Evolutionary conservation across 129 eudicot genomes (phyloP).

Genomic region (Helianthus tuberosus): DNA sequence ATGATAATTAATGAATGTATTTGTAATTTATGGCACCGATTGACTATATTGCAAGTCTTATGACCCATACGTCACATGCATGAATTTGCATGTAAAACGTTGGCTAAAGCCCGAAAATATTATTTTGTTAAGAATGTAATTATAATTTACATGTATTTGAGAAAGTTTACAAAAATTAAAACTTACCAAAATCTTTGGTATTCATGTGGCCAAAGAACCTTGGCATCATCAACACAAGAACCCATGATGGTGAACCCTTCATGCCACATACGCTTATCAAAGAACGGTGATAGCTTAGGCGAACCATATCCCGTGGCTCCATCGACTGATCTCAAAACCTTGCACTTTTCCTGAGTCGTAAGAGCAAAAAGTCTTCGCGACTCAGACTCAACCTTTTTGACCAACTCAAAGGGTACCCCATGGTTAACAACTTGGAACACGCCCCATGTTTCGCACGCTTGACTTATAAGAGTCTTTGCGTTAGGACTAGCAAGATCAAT

Average conservation of each 20-base stretch:
- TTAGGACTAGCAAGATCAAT: constrained; percentile 51
- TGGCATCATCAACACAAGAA: constrained; percentile 64
- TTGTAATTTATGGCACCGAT: neutral
- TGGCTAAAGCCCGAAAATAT: constrained; percentile 9
- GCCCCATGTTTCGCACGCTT: constrained; percentile 67
- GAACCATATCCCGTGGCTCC: constrained; percentile 74
- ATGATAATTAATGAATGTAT: neutral
- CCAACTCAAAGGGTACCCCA: constrained; percentile 41
- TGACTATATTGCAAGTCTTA: neutral
- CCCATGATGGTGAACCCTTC: constrained; percentile 85
- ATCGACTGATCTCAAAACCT: constrained; percentile 50
- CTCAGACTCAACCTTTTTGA: constrained; percentile 50
- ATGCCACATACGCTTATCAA: constrained; percentile 70
- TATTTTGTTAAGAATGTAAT: constrained; percentile 42
- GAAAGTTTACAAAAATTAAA: neutral
- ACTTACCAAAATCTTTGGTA: constrained; percentile 24
- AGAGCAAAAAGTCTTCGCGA: constrained; percentile 50
- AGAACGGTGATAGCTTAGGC: constrained; percentile 51
- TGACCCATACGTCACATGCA: constrained; percentile 16
- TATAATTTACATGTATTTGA: constrained; percentile 13
- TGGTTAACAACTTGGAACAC: constrained; percentile 70
- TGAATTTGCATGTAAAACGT: constrained; percentile 40
- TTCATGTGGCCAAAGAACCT: constrained; percentile 70
- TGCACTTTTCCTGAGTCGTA: constrained; percentile 47
- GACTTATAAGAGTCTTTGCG: constrained; percentile 38